A percentile compares a stretch with the other conserved stretches of the same genome.
These are phyloP conservation scores for Acanthamoeba polyphaga DNA, from an alignment of 208 protist species.

Conservation along the genomic window DNA sequence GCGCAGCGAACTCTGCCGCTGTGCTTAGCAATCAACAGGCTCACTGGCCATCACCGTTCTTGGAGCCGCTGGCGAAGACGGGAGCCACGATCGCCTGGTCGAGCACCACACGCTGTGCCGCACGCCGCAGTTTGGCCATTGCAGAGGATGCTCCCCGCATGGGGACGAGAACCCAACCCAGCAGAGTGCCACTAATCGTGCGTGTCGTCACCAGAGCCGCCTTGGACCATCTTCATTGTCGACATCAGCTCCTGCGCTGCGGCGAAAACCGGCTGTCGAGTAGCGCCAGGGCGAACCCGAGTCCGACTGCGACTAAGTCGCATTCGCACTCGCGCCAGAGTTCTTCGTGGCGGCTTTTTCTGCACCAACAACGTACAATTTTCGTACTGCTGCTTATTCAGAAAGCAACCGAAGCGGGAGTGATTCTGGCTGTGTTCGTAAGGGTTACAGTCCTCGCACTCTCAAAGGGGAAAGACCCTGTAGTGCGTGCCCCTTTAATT, in stretches of 20 bases:
- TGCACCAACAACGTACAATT: neutral
- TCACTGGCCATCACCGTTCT: too few relatives aligned
- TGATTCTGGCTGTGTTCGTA: neutral
- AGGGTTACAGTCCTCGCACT: neutral
- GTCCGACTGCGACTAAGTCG: too few relatives aligned
- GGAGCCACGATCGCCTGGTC: slow-evolving; percentile 17
- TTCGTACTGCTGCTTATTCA: neutral
- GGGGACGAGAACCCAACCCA: neutral
- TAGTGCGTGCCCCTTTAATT: neutral
- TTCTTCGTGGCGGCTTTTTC: too few relatives aligned
- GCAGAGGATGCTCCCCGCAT: neutral
- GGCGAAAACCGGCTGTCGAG: too few relatives aligned
- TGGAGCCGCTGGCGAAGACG: neutral
- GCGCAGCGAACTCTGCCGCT: too few relatives aligned
- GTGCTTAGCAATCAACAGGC: too few relatives aligned
- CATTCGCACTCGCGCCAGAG: too few relatives aligned
- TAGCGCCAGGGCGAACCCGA: too few relatives aligned
- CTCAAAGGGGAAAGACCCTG: neutral
- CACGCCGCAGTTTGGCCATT: neutral
- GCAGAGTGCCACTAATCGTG: too few relatives aligned
- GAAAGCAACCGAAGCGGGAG: neutral
- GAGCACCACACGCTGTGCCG: slow-evolving; percentile 1
- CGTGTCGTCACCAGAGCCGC: too few relatives aligned
- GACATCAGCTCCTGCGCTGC: too few relatives aligned
- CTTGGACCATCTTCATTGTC: too few relatives aligned